phyloP scores from a whole-genome alignment of 108 stramenopile genomes.

The Skeletonema marinoi region DNA sequence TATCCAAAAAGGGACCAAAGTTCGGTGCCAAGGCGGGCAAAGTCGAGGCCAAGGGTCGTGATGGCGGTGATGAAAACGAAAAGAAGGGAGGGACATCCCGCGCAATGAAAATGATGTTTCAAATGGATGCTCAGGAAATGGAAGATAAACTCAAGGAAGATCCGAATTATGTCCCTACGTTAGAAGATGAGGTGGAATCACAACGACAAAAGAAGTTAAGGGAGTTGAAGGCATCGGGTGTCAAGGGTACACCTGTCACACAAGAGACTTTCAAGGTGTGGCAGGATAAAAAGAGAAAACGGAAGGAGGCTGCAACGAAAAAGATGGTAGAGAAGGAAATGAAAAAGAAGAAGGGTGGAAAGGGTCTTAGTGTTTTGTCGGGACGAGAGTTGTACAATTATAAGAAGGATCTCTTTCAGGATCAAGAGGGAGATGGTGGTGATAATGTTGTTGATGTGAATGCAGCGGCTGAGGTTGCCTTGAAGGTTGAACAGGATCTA shows the following conservation, averaged over 20 bases:
- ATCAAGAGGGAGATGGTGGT: conserved; percentile 57
- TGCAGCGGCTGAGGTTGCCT: conserved; percentile 53
- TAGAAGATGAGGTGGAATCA: conserved; percentile 88
- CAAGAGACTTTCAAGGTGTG: conserved; percentile 81
- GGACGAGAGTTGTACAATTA: conserved; percentile 88
- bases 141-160: conserved; percentile 81
- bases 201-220: conserved; percentile 86
- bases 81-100: conserved; percentile 61
- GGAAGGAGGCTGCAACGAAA: conserved; percentile 65
- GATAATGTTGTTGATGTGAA: conserved; percentile 43
- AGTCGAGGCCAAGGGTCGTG: conserved; percentile 78
- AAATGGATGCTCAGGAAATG: conserved; percentile 90
- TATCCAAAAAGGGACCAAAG: conserved; percentile 66
- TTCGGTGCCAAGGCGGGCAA: conserved; percentile 64
- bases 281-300: conserved; percentile 86
- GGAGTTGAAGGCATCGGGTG: conserved; percentile 74
- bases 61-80: conserved; percentile 59
- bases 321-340: conserved; percentile 85
- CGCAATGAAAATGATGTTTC: conserved; percentile 91
- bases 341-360: conserved; percentile 93
- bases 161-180: conserved; percentile 89
- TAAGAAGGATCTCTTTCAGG: conserved; percentile 79
- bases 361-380: conserved; percentile 81
- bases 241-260: conserved; percentile 80
- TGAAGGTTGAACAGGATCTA: conserved; percentile 70